Evolutionary conservation across 805 yeast genomes (phyloP).

Genomic region (Komagataella ulmi): DNA sequence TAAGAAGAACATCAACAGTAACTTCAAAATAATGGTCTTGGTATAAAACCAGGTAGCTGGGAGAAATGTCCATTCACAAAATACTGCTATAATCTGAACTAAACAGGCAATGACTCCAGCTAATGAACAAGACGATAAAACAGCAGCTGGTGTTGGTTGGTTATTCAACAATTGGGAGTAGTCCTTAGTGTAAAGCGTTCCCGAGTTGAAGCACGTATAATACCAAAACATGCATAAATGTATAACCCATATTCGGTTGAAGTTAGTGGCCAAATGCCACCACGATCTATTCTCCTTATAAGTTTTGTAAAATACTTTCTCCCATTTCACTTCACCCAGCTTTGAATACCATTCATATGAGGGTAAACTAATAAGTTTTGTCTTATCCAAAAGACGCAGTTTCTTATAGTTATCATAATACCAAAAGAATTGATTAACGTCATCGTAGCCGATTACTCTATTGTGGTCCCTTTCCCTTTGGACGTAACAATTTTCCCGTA

Average conservation of each 20-base stretch:
- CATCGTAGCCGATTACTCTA: slow-evolving; percentile 44
- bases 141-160: slow-evolving; percentile 30
- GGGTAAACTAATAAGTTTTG: slow-evolving; percentile 15
- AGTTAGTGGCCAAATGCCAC: slow-evolving; percentile 35
- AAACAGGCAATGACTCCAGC: slow-evolving; percentile 32
- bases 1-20: slow-evolving; percentile 18
- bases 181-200: slow-evolving; percentile 30
- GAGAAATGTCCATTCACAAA: slow-evolving; percentile 30
- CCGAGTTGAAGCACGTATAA: slow-evolving; percentile 35
- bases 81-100: slow-evolving; percentile 24
- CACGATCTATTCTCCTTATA: slow-evolving; percentile 34
- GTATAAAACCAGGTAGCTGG: slow-evolving; percentile 37
- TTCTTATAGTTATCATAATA: slow-evolving; percentile 21
- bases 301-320: slow-evolving; percentile 27
- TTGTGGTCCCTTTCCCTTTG: slow-evolving; percentile 62
- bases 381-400: slow-evolving; percentile 20
- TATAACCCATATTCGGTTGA: slow-evolving; percentile 39
- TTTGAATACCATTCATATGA: slow-evolving; percentile 17
- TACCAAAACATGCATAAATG: slow-evolving; percentile 39
- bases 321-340: slow-evolving; percentile 25
- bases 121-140: slow-evolving; percentile 27
- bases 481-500: slow-evolving; percentile 35
- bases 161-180: slow-evolving; percentile 26
- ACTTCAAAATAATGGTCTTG: slow-evolving; percentile 20
- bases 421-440: slow-evolving; percentile 40